These are phyloP conservation scores for Colletotrichum brevisporum DNA, from an alignment of 2,329 filamentous ascomycete genomes.

Conservation along the genomic window DNA sequence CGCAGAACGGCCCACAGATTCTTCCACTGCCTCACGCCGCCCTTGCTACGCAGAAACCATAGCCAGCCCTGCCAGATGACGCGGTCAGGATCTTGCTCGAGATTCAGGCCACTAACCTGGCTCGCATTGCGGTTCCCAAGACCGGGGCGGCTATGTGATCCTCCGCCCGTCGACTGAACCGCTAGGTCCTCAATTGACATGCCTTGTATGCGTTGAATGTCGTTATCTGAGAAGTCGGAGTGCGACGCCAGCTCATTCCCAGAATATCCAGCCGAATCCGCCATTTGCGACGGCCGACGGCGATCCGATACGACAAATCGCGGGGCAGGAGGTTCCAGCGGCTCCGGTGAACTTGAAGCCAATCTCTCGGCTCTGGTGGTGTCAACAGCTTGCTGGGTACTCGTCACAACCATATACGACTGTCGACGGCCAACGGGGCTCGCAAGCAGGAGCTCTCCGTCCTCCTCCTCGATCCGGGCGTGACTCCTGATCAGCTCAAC, in stretches of 20 bases:
- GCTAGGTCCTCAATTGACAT: slow-evolving; percentile 67
- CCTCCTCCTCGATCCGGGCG: slow-evolving; percentile 88
- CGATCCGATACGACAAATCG: slow-evolving; percentile 50
- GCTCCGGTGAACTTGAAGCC: slow-evolving; percentile 74
- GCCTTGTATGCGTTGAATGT: slow-evolving; percentile 63
- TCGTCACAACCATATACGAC: slow-evolving; percentile 52
- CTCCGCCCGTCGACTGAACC: slow-evolving; percentile 52
- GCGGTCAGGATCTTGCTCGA: slow-evolving; percentile 81
- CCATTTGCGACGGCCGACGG: slow-evolving; percentile 72
- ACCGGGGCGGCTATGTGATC: slow-evolving; percentile 47
- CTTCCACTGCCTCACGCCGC: slow-evolving; percentile 93
- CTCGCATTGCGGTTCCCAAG: slow-evolving; percentile 68
- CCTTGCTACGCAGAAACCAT: slow-evolving; percentile 84
- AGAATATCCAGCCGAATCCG: slow-evolving; percentile 75
- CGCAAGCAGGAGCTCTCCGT: slow-evolving; percentile 84
- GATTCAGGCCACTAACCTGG: slow-evolving; percentile 71
- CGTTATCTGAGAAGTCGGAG: slow-evolving; percentile 87
- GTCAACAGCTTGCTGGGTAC: slow-evolving; percentile 17
- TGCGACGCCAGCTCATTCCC: slow-evolving; percentile 81
- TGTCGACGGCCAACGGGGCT: slow-evolving; percentile 72
- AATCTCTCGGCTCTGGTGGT: slow-evolving; percentile 46
- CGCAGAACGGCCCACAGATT: slow-evolving; percentile 93
- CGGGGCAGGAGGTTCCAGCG: slow-evolving; percentile 56
- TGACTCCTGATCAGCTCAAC: slow-evolving; percentile 84
- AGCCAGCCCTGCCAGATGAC: slow-evolving; percentile 96